phyloP scores from a whole-genome alignment of 768 basidiomycete species.

The Tulasnella sp. region DNA sequence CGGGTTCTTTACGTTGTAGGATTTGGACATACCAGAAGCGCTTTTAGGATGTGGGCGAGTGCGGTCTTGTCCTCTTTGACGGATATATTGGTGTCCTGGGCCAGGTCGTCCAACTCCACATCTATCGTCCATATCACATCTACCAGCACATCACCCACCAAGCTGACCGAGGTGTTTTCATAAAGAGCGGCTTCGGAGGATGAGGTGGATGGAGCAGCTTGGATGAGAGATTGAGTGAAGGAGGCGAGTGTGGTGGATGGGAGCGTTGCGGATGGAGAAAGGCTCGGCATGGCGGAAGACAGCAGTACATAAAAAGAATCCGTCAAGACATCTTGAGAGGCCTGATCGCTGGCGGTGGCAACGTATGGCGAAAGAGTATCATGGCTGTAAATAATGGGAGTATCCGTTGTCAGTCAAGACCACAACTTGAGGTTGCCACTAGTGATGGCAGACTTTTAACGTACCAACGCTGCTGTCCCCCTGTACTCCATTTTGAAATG shows the following conservation, averaged over 20 bases:
- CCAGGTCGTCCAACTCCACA: conserved; percentile 58
- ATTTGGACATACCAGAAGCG: conserved; percentile 42
- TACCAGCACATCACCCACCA: conserved; percentile 58
- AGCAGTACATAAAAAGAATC: conserved; percentile 8
- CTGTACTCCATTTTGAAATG: background rate
- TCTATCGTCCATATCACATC: conserved; percentile 79
- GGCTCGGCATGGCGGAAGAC: background rate
- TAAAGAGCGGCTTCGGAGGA: background rate
- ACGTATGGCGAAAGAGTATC: conserved; percentile 13
- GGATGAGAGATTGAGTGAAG: conserved; percentile 12
- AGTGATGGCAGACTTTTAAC: background rate
- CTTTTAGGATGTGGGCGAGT: conserved; percentile 46
- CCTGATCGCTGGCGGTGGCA: background rate
- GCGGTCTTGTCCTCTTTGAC: conserved; percentile 50
- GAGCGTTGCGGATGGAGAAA: background rate
- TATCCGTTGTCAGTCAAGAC: background rate
- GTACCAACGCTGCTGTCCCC: background rate
- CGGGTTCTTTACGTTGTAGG: background rate
- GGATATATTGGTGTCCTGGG: conserved; percentile 37
- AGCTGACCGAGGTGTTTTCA: background rate
- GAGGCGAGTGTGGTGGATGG: background rate
- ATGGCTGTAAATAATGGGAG: background rate
- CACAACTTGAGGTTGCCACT: background rate
- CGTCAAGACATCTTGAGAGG: conserved; percentile 5
- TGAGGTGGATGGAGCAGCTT: conserved; percentile 17